Conservation (phyloP, 2,329 filamentous ascomycete species). For the Colletotrichum limetticola region DNA sequence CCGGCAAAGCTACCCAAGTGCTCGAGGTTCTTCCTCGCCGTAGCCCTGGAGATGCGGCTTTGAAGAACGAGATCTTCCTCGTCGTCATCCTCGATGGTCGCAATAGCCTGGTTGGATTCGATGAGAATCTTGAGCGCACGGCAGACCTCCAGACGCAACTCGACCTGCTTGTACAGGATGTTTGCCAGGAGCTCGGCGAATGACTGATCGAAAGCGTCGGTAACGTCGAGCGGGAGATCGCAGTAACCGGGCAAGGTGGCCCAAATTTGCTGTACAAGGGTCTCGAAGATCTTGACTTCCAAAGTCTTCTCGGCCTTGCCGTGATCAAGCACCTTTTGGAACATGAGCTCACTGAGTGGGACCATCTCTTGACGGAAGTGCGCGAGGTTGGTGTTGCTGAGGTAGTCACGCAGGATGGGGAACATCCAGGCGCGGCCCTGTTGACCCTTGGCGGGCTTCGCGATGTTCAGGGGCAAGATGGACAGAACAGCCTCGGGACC, state of each 20-base stretch:
- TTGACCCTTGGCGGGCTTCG: conserved; percentile 79
- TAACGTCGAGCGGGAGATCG: conserved; percentile 85
- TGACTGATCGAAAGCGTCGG: conserved; percentile 80
- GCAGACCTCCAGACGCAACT: conserved; percentile 88
- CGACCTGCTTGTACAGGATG: conserved; percentile 90
- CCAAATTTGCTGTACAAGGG: conserved; percentile 95
- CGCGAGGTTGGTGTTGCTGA: conserved; percentile 85
- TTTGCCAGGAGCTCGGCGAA: conserved; percentile 94
- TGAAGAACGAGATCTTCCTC: conserved; percentile 81
- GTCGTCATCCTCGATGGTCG: conserved; percentile 72
- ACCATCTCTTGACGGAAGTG: conserved; percentile 91
- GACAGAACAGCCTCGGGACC: conserved; percentile 86
- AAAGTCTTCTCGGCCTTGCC: conserved; percentile 88
- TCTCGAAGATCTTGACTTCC: conserved; percentile 98
- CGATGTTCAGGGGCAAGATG: conserved; percentile 87
- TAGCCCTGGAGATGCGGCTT: conserved; percentile 78
- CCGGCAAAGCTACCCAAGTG: conserved; percentile 83
- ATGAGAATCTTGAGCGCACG: conserved; percentile 86
- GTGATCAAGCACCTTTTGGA: conserved; percentile 87
- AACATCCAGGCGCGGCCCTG: conserved; percentile 94
- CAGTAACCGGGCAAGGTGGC: conserved; percentile 94
- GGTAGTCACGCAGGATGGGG: conserved; percentile 88
- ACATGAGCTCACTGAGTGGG: conserved; percentile 89
- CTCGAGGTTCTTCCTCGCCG: conserved; percentile 83
- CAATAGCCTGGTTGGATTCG: conserved; percentile 89